Evolutionary conservation across 352 stramenopile genomes (phyloP).

Genomic region (Phytophthora chlamydospora): DNA sequence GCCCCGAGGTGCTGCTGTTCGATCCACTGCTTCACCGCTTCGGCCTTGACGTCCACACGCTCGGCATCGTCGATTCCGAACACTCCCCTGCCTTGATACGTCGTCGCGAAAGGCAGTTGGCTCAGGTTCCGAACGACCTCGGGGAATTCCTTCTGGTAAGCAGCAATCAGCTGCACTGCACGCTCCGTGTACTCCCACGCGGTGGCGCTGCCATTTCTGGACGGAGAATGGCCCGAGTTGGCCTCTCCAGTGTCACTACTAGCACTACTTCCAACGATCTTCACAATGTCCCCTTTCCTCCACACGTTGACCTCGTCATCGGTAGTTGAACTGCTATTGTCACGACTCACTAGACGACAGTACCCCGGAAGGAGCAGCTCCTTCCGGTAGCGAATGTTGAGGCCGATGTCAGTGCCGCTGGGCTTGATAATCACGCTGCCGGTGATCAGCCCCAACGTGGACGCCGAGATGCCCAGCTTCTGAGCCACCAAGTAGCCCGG

Average conservation of each 20-base stretch:
- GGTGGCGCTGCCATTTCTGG: constrained; percentile 35
- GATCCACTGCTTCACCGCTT: constrained; percentile 93
- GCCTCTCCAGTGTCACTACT: constrained; percentile 18
- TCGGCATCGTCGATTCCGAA: constrained; percentile 80
- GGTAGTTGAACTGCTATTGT: constrained; percentile 19
- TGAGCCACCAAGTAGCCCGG: constrained; percentile 82
- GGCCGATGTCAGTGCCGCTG: constrained; percentile 89
- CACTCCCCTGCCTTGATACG: constrained; percentile 89
- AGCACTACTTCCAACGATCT: constrained; percentile 90
- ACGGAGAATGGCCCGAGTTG: constrained; percentile 3
- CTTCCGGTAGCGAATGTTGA: constrained; percentile 85
- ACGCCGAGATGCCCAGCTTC: constrained; percentile 92
- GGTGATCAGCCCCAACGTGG: constrained; percentile 93
- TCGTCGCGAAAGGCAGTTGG: constrained; percentile 86
- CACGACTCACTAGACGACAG: constrained; percentile 69
- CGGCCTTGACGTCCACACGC: constrained; percentile 68
- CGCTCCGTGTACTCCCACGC: constrained; percentile 98
- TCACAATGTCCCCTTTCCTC: constrained; percentile 91
- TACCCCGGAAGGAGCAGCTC: constrained; percentile 93
- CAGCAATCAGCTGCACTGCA: constrained; percentile 93
- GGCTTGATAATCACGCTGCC: constrained; percentile 95
- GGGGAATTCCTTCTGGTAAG: constrained; percentile 95
- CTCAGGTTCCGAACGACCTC: constrained; percentile 91
- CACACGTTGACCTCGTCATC: constrained; percentile 71
- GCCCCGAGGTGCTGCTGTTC: constrained; percentile 89